Percentiles rank a stretch among this genome's conserved stretches.
These are phyloP conservation scores for Grigorovia jiainica DNA, from an alignment of 805 yeast genomes.

Conservation along the genomic window DNA sequence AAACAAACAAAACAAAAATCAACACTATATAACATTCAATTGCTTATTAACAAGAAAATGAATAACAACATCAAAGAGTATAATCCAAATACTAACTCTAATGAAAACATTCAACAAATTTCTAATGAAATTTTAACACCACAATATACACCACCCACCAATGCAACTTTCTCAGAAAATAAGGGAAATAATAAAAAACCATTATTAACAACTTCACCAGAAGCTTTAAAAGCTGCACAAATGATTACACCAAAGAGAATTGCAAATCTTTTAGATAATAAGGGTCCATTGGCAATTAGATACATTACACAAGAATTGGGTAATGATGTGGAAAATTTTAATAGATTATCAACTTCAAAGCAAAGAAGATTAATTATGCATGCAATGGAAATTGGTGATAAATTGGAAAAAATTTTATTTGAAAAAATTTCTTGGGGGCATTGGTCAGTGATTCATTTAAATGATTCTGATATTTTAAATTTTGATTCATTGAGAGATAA, in stretches of 20 bases:
- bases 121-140: too few species aligned
- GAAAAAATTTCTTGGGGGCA: conserved; percentile 98
- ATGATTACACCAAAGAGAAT: conserved; percentile 73
- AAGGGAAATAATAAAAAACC: conserved; percentile 10
- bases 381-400: conserved; percentile 68
- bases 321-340: conserved; percentile 67
- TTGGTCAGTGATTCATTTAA: conserved; percentile 39
- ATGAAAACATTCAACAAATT: too few species aligned
- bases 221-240: conserved; percentile 79
- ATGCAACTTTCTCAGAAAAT: not conserved
- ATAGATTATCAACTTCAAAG: conserved; percentile 70
- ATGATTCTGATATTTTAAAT: not conserved
- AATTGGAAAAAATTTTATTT: conserved; percentile 48
- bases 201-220: conserved; percentile 73
- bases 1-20: too few species aligned
- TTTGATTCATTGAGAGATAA: not conserved
- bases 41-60: too few species aligned
- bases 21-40: too few species aligned
- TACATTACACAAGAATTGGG: conserved; percentile 76
- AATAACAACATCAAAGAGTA: too few species aligned
- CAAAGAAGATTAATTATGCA: conserved; percentile 87
- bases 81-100: too few species aligned
- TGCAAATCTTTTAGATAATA: conserved; percentile 54
- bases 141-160: too few species aligned
- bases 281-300: conserved; percentile 87